Evolutionary conservation across 2,329 filamentous ascomycete species (phyloP), one percentile per base, ranked within the genome.

Genomic region (Helotiales sp.): DNA sequence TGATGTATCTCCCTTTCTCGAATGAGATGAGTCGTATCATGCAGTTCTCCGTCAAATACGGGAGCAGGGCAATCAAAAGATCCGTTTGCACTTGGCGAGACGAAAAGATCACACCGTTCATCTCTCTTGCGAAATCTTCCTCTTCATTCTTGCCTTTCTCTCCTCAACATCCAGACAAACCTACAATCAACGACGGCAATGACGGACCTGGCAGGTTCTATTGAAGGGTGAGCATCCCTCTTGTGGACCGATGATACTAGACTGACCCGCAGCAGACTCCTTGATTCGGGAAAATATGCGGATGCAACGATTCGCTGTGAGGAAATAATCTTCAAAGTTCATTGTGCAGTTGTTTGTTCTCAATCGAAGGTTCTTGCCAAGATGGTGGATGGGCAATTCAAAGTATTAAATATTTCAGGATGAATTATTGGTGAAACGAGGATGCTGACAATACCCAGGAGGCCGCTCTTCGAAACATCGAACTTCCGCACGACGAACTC

Each of bases 261-360:
- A n/a, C 40, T 45, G 17, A 20, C 17, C 17, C 8, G 40, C n/a
- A 45, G 15, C 37, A 64, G 61, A 24, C 61, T 64, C 20, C 17
- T 64, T 2, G 40, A 64, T 7, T 47, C 32, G 11, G 52, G 47
- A 3, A 64, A 58, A 37, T 64, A 64, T 26, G 32, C 50, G 26
- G 61, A 64, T 37, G 34, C 57, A 10, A 64, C 52, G 20, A 17
- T 64, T 20, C 13, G n/a, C 30, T 58, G 61, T 45, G 1, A 37
- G 11, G 61, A 26, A 3, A 30, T 17, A 2, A 11, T 34, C 17
- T 58, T 58, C 24, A 47, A 49, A 37, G 52, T 64, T 20, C 37
- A 58, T 22, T 58, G 61, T 50, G 52, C 61, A 3, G 26, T 58
- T n/a, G 26, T 64, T 11, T 64, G 61, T n/a, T 32, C 61, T 28